Conservation (phyloP, 2,329 filamentous ascomycete genomes). For the Cryphonectria naterciae region DNA sequence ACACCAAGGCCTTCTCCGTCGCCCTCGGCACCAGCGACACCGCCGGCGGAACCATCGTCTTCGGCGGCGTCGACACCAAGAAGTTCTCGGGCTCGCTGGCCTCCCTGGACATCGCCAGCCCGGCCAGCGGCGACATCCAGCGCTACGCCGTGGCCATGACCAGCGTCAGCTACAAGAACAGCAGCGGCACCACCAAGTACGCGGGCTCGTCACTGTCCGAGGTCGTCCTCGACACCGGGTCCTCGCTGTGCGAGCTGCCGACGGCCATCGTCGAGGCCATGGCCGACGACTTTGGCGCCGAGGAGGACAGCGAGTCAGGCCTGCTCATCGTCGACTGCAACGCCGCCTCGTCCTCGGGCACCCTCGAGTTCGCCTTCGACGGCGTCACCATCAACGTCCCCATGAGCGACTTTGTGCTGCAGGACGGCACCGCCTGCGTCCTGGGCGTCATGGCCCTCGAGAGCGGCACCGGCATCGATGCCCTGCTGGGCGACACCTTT, state of each 20-base stretch:
- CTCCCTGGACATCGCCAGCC: conserved; percentile 36
- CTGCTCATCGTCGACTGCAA: conserved; percentile 49
- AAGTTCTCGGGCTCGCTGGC: conserved; percentile 46
- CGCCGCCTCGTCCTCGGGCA: conserved; percentile 37
- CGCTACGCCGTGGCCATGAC: conserved; percentile 50
- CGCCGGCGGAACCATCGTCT: conserved; percentile 41
- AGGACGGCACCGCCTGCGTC: conserved; percentile 28
- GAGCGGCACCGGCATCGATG: conserved; percentile 29
- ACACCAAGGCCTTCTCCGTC: conserved; percentile 39
- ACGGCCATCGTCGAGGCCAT: conserved; percentile 54
- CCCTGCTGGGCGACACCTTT: conserved; percentile 40
- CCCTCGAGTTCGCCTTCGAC: conserved; percentile 46
- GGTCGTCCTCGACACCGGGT: conserved; percentile 68
- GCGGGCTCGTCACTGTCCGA: conserved; percentile 41
- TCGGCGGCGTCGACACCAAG: conserved; percentile 52
- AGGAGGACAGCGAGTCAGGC: conserved; percentile 44
- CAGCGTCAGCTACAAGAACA: conserved; percentile 41
- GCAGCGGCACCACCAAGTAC: conserved; percentile 34
- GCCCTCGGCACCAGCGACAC: conserved; percentile 38
- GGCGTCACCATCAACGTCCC: conserved; percentile 43
- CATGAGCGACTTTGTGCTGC: conserved; percentile 43
- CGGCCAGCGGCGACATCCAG: conserved; percentile 34
- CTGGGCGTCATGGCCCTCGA: conserved; percentile 33
- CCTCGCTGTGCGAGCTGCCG: conserved; percentile 69
- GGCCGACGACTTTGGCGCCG: conserved; percentile 49